These are phyloP conservation scores for Xanthoconium separans DNA, from an alignment of 1,284 basidiomycete genomes.

Conservation along the genomic window DNA sequence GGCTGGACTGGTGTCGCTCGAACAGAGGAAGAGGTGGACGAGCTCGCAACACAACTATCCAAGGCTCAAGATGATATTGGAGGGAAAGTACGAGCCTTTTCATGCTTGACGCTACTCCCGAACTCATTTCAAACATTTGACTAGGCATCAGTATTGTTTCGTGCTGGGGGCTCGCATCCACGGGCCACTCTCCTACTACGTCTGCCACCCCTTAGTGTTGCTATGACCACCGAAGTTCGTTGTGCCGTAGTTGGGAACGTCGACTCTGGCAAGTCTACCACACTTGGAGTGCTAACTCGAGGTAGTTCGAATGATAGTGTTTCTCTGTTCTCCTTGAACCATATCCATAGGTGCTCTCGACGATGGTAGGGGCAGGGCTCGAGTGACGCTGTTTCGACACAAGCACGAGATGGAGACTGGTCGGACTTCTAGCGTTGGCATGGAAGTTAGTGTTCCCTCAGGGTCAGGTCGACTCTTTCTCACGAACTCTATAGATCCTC, in stretches of 20 bases:
- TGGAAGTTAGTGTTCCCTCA: constrained; percentile 67
- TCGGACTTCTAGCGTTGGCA: constrained; percentile 91
- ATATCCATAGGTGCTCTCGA: constrained; percentile 72
- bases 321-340: constrained; percentile 28
- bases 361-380: constrained; percentile 92
- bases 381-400: constrained; percentile 92
- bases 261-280: constrained; percentile 93
- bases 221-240: constrained; percentile 82
- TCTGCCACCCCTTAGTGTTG: constrained; percentile 69
- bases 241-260: constrained; percentile 96
- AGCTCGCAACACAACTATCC: constrained; percentile 43
- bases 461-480: not conserved
- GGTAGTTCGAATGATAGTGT: constrained; percentile 39
- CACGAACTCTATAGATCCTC: constrained; percentile 58
- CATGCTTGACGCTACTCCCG: not conserved
- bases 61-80: constrained; percentile 67
- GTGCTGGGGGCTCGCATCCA: constrained; percentile 45
- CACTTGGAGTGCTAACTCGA: constrained; percentile 83
- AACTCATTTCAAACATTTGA: constrained; percentile 2
- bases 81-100: constrained; percentile 55
- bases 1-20: constrained; percentile 56
- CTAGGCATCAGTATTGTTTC: constrained; percentile 58
- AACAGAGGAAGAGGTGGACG: constrained; percentile 52
- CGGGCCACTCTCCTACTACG: constrained; percentile 62
- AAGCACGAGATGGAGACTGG: constrained; percentile 98